These are phyloP conservation scores for Lenzites betulinus DNA, from an alignment of 768 basidiomycete genomes.

Conservation along the genomic window DNA sequence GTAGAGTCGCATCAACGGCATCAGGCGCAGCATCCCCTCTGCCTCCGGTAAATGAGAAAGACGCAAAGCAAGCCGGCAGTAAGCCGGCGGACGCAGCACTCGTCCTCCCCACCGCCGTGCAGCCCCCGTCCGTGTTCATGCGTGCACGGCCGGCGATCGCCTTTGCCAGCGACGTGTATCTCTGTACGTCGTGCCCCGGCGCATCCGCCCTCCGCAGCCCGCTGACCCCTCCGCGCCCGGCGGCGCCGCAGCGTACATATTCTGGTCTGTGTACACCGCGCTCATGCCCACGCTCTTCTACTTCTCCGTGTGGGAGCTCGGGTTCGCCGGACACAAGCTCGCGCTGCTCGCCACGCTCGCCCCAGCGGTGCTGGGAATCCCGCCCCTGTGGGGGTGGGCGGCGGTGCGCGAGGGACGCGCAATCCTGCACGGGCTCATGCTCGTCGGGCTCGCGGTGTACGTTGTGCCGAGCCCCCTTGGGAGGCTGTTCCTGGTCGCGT, in stretches of 20 bases:
- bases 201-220: background rate
- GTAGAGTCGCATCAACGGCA: background rate
- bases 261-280: constrained; percentile 82
- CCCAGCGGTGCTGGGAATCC: constrained; percentile 57
- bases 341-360: constrained; percentile 75
- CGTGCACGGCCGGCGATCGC: constrained; percentile 15
- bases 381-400: constrained; percentile 47
- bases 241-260: constrained; percentile 59
- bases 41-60: background rate
- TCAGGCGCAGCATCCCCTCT: background rate
- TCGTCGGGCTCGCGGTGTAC: constrained; percentile 58
- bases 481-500: constrained; percentile 56
- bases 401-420: constrained; percentile 51
- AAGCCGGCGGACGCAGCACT: background rate
- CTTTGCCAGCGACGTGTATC: constrained; percentile 51
- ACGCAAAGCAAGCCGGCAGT: background rate
- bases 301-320: constrained; percentile 90
- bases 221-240: too few species aligned
- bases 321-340: constrained; percentile 80
- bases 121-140: background rate
- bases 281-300: constrained; percentile 84
- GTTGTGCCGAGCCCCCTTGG: constrained; percentile 50
- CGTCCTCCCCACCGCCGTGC: background rate
- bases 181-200: constrained; percentile 50
- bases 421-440: constrained; percentile 48